Evolutionary conservation across 768 basidiomycete species (phyloP).

Genomic region (Tephrocybe rancida): DNA sequence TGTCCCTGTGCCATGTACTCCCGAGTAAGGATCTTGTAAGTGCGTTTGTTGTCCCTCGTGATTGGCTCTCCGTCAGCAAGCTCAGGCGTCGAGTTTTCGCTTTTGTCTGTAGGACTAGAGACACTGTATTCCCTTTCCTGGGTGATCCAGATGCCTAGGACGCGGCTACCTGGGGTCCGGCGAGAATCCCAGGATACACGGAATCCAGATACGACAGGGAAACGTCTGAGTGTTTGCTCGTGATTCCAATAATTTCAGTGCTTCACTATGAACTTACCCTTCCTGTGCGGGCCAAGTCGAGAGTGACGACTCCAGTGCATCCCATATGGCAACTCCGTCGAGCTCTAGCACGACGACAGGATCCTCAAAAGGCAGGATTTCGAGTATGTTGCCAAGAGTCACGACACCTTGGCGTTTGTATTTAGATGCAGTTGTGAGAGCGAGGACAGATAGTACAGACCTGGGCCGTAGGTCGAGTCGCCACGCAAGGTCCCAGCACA

Average conservation of each 20-base stretch:
- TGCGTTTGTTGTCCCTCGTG: conserved; percentile 52
- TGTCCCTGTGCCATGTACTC: conserved; percentile 86
- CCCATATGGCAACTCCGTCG: conserved; percentile 80
- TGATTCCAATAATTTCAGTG: neutral
- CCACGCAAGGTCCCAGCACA: conserved; percentile 86
- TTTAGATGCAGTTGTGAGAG: neutral
- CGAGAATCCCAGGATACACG: conserved; percentile 88
- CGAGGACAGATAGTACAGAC: conserved; percentile 32
- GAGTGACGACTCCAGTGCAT: conserved; percentile 72
- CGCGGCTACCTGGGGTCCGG: conserved; percentile 66
- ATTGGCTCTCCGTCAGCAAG: conserved; percentile 56
- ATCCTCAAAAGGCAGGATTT: conserved; percentile 89
- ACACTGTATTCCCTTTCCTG: conserved; percentile 37
- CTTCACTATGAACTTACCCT: conserved; percentile 52
- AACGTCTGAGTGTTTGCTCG: conserved; percentile 55
- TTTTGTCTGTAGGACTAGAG: conserved; percentile 19
- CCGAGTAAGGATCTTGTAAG: conserved; percentile 82
- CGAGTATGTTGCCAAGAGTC: conserved; percentile 84
- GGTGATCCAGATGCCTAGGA: conserved; percentile 71
- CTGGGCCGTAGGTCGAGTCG: conserved; percentile 83
- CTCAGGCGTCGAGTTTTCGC: conserved; percentile 27
- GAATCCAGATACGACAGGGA: conserved; percentile 85
- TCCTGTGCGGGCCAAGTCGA: conserved; percentile 88
- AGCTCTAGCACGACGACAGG: conserved; percentile 81
- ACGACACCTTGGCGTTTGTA: conserved; percentile 53